phyloP scores from a whole-genome alignment of 495 filamentous ascomycete species.

The Daldinia decipiens region DNA sequence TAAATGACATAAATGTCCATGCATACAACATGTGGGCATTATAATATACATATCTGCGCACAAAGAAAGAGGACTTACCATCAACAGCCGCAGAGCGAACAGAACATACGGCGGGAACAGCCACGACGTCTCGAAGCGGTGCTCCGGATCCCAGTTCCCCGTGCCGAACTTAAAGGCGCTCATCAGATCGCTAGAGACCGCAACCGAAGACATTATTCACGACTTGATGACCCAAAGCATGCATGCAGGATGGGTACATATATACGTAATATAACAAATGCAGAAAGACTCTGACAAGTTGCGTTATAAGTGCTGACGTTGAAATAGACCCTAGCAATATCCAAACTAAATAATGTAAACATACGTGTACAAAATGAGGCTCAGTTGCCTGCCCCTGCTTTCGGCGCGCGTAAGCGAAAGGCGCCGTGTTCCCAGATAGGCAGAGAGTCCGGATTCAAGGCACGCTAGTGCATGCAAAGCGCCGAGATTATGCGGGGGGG shows the following conservation, averaged over 20 bases:
- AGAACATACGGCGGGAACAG: slow-evolving; percentile 71
- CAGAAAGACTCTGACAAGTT: background rate
- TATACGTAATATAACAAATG: background rate
- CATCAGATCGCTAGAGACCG: slow-evolving; percentile 7
- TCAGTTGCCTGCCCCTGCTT: background rate
- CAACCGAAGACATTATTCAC: background rate
- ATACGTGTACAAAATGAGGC: background rate
- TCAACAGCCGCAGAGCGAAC: slow-evolving; percentile 65
- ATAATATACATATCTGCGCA: background rate
- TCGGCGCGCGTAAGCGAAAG: background rate
- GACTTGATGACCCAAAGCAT: background rate
- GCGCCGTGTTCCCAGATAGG: background rate
- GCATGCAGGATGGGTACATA: background rate
- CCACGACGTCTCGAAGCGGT: slow-evolving; percentile 82
- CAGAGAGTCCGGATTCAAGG: background rate
- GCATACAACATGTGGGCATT: background rate
- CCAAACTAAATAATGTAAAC: background rate
- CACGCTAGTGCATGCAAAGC: background rate
- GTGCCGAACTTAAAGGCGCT: slow-evolving; percentile 54
- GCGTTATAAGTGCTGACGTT: background rate
- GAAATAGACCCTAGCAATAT: background rate
- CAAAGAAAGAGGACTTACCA: slow-evolving; percentile 54
- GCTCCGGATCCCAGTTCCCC: slow-evolving; percentile 64
- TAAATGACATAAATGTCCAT: background rate
- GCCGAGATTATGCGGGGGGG: background rate